Conservation (phyloP, 2,329 filamentous ascomycete species). For the Mycosphaerella sp. region DNA sequence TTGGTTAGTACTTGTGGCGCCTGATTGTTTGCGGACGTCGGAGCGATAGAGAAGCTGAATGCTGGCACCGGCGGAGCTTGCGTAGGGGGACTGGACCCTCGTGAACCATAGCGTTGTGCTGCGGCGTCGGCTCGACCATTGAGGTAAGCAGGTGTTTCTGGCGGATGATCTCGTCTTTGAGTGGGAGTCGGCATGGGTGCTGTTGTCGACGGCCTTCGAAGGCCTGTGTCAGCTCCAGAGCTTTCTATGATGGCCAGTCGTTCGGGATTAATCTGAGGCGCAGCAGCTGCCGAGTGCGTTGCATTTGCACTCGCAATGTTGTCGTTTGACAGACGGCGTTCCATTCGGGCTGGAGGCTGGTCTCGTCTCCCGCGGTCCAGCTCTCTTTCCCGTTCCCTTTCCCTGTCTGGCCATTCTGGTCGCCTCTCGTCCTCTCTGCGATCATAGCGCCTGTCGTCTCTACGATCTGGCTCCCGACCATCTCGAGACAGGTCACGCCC, state of each 20-base stretch:
- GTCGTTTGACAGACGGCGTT: slow-evolving; percentile 27
- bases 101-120: slow-evolving; percentile 42
- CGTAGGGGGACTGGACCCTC: slow-evolving; percentile 47
- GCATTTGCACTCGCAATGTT: slow-evolving; percentile 18
- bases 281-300: slow-evolving; percentile 17
- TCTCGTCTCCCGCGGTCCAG: slow-evolving; percentile 33
- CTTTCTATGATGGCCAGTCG: slow-evolving; percentile 32
- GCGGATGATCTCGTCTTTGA: slow-evolving; percentile 34
- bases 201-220: slow-evolving; percentile 23
- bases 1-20: slow-evolving; percentile 15
- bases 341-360: slow-evolving; percentile 26
- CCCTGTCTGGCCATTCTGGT: slow-evolving; percentile 36
- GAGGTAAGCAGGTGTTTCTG: slow-evolving; percentile 40
- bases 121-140: slow-evolving; percentile 44
- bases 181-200: slow-evolving; percentile 11
- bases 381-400: slow-evolving; percentile 39
- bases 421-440: slow-evolving; percentile 40
- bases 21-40: slow-evolving; percentile 24
- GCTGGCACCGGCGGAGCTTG: slow-evolving; percentile 51
- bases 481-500: slow-evolving; percentile 46
- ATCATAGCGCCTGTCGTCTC: slow-evolving; percentile 42
- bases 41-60: slow-evolving; percentile 39
- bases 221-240: slow-evolving; percentile 26
- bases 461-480: slow-evolving; percentile 35
- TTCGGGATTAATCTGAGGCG: slow-evolving; percentile 30